A percentile compares a stretch with the other conserved stretches of the same genome.
phyloP scores from a whole-genome alignment of 495 filamentous ascomycete species.

The Daldinia caldariorum region DNA sequence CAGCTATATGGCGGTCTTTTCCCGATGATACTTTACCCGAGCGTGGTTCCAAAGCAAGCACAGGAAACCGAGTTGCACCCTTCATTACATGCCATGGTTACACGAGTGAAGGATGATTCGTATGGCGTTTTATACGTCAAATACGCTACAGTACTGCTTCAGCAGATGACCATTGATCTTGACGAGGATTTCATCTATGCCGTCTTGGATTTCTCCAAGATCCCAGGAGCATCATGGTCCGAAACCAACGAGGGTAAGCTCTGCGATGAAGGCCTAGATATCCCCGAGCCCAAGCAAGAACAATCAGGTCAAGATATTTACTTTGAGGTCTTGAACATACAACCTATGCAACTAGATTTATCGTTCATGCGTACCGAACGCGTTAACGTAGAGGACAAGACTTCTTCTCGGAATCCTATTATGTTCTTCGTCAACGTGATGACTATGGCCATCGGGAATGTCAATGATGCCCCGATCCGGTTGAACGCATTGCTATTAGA shows the following conservation, averaged over 20 bases:
- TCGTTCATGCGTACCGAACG: slow-evolving; percentile 97
- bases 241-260: slow-evolving; percentile 81
- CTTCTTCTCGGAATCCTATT: slow-evolving; percentile 86
- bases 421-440: slow-evolving; percentile 99
- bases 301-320: slow-evolving; percentile 91
- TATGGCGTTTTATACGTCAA: slow-evolving; percentile 99
- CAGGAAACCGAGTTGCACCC: slow-evolving; percentile 97
- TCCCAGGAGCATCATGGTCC: slow-evolving; percentile 92
- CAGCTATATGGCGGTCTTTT: slow-evolving; percentile 98
- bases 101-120: slow-evolving; percentile 95
- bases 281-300: slow-evolving; percentile 89
- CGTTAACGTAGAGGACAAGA: slow-evolving; percentile 94
- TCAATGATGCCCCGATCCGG: slow-evolving; percentile 94
- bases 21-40: slow-evolving; percentile 95
- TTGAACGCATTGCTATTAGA: slow-evolving; percentile 94
- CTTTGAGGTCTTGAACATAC: slow-evolving; percentile 95
- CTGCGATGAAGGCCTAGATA: slow-evolving; percentile 87
- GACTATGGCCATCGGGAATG: slow-evolving; percentile 98
- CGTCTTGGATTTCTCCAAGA: slow-evolving; percentile 92
- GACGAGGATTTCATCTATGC: slow-evolving; percentile 99
- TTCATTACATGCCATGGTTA: slow-evolving; percentile 89
- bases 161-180: slow-evolving; percentile 98
- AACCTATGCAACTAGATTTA: slow-evolving; percentile 96
- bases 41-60: slow-evolving; percentile 97
- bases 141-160: slow-evolving; percentile 90